These are phyloP conservation scores for Suaeda aralocaspica DNA, from an alignment of 148 eudicot species.

Conservation along the genomic window DNA sequence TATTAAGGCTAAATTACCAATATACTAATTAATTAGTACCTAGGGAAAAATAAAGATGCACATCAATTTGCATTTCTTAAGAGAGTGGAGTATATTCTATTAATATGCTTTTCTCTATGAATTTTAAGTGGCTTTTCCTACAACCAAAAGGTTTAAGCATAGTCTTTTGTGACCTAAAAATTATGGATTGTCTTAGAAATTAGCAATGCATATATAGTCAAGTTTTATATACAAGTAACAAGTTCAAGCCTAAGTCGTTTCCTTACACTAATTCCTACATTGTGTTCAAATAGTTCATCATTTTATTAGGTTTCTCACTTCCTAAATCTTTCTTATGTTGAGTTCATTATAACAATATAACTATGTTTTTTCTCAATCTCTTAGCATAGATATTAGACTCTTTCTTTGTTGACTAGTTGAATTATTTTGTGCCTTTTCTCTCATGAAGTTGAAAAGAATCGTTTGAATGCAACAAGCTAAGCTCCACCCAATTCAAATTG, in stretches of 20 bases:
- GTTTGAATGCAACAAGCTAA: too few species aligned
- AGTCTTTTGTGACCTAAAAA: neutral
- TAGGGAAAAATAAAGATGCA: neutral
- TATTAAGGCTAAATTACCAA: neutral
- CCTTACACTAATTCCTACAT: neutral
- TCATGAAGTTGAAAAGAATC: too few species aligned
- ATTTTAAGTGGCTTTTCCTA: constrained; percentile 19
- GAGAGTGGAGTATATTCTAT: constrained; percentile 10
- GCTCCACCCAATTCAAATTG: too few species aligned
- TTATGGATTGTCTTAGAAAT: neutral
- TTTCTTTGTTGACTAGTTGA: too few species aligned
- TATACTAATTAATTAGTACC: neutral
- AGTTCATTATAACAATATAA: too few species aligned
- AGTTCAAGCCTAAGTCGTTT: neutral
- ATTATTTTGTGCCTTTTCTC: too few species aligned
- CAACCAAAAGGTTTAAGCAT: constrained; percentile 21
- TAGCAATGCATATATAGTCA: constrained; percentile 5
- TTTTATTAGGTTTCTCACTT: neutral
- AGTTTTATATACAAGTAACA: neutral
- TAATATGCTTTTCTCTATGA: neutral
- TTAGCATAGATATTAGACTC: too few species aligned
- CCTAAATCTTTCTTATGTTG: too few species aligned
- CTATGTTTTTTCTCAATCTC: too few species aligned
- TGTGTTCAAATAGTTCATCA: neutral
- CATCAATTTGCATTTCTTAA: neutral